Base-by-base conservation (phyloP, 148 eudicot species). In the Arctostaphylos glauca region DNA sequence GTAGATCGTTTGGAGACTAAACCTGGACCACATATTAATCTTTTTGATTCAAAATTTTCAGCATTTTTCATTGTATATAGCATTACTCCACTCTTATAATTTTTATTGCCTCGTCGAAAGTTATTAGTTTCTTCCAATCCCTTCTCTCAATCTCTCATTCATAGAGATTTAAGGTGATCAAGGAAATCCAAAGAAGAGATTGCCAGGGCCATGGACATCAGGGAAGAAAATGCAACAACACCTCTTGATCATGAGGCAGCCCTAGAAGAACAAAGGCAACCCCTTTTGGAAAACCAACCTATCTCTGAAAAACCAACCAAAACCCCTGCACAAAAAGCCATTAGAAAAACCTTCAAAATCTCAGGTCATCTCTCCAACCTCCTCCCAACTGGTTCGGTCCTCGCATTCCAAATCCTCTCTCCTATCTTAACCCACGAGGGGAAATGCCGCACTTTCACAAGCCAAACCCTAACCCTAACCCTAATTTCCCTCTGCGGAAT, bases 341-440 rank as follows among this genome's bases (percentile, higher is more conserved):
- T 93, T 2, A 64, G 95, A n/a, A 92, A 92, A 76, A 87, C 92
- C 18, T 88, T 90, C 75, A 91, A 91, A 58, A 84, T 88, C 38
- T 88, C 97, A 8, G 84, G 90, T 1, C 89, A 84, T 55, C 80
- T 93, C 14, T 62, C 95, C 9, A 91, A 90, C 68, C 97, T 92
- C 73, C 91, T 95, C n/a, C 97, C 98, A 0, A 87, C 97, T 0
- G 96, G 98, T 52, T 85, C 96, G 5, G 93, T 94, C 77, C 86
- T 94, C 0, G 81, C 92, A 15, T 94, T 94, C 78, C 96, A 94
- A 64, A 83, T 91, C 80, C 84, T 91, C 3, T 87, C 93, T 0
- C 98, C 98, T 0, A 55, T 90, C 1, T 12, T 92, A 46, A 88
- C 98, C 53, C 87, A 94, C 80, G 86, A 88, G 81, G 96, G 97